phyloP scores from a whole-genome alignment of 768 basidiomycete genomes.

The Kondoa subrosea region DNA sequence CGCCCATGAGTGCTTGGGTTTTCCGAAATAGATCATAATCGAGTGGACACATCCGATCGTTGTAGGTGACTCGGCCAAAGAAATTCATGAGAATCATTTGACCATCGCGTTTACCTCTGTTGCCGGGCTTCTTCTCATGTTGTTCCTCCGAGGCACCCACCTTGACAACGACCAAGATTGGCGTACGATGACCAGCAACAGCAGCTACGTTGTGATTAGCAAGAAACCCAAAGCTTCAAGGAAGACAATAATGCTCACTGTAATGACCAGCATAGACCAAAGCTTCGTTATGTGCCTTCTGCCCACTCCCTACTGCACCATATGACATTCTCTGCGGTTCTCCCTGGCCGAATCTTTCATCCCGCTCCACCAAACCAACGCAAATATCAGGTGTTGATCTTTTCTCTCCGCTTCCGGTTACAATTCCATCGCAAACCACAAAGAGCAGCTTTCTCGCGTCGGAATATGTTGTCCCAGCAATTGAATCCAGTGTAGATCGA shows the following conservation, averaged over 20 bases:
- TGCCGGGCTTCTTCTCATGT: conserved; percentile 83
- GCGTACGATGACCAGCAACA: conserved; percentile 73
- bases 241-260: conserved; percentile 42
- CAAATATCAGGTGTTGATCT: conserved; percentile 91
- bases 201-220: conserved; percentile 12
- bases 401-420: conserved; percentile 93
- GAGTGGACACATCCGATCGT: conserved; percentile 92
- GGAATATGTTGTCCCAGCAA: conserved; percentile 76
- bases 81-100: conserved; percentile 99
- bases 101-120: conserved; percentile 94
- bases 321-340: conserved; percentile 92
- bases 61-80: conserved; percentile 95
- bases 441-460: conserved; percentile 83
- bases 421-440: conserved; percentile 94
- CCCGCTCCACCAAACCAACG: conserved; percentile 74
- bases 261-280: conserved; percentile 99
- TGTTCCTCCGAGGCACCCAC: conserved; percentile 83
- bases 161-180: conserved; percentile 85
- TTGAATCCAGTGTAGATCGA: conserved; percentile 78
- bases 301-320: conserved; percentile 69
- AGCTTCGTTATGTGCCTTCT: conserved; percentile 78
- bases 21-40: conserved; percentile 98
- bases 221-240: background rate
- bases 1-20: conserved; percentile 90
- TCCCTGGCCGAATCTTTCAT: conserved; percentile 62